Evolutionary conservation across 768 basidiomycete species (phyloP).

Genomic region (Clitopilus hobsonii): DNA sequence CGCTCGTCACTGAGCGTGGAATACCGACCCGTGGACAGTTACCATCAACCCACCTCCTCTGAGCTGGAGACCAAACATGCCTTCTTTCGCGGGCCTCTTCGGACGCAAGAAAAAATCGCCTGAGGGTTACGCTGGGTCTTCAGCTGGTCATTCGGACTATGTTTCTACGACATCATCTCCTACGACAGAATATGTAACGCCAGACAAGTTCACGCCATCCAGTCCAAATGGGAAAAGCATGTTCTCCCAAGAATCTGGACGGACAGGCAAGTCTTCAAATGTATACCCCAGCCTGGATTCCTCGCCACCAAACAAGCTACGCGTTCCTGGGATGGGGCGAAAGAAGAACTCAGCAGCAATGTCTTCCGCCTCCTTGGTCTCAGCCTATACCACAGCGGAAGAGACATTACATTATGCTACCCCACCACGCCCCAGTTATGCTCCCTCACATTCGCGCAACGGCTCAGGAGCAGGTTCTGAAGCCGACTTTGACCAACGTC

Average conservation of each 20-base stretch:
- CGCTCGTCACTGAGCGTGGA: not conserved
- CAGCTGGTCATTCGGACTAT: conserved; percentile 8
- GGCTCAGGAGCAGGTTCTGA: conserved; percentile 40
- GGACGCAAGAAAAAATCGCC: conserved; percentile 29
- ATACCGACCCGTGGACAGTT: not conserved
- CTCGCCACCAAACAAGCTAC: not conserved
- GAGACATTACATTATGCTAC: conserved; percentile 12
- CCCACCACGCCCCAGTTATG: conserved; percentile 27
- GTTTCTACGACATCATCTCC: conserved; percentile 26
- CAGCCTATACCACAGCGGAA: conserved; percentile 15
- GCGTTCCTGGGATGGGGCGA: conserved; percentile 6
- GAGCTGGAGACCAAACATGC: conserved; percentile 19
- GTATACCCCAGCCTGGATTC: conserved; percentile 14
- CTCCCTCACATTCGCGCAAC: conserved; percentile 18
- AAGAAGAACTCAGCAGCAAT: not conserved
- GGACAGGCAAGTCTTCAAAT: conserved; percentile 11
- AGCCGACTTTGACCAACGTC: conserved; percentile 33
- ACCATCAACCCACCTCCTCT: not conserved
- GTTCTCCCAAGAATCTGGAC: conserved; percentile 18
- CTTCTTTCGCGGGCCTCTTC: conserved; percentile 33
- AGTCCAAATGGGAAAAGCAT: conserved; percentile 25
- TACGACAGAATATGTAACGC: conserved; percentile 25
- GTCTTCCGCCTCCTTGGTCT: conserved; percentile 4
- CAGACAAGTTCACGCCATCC: conserved; percentile 28
- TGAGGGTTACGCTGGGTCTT: conserved; percentile 15